Percentiles rank a stretch among this genome's conserved stretches.
Conservation (phyloP, 345 rosid genomes). For the Abelmoschus esculentus region DNA sequence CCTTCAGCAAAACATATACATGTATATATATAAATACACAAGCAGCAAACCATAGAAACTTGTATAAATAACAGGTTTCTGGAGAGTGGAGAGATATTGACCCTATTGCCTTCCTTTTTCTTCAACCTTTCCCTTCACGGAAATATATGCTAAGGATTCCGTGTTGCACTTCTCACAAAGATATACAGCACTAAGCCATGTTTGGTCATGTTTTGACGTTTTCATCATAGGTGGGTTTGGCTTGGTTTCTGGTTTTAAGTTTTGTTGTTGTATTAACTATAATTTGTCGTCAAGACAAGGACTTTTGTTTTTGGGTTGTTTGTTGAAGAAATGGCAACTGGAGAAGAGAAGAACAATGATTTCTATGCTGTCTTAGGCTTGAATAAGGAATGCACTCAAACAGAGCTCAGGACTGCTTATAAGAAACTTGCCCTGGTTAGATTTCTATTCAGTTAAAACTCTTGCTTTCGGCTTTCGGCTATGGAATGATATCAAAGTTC, state of each 20-base stretch:
- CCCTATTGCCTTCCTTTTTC: not conserved
- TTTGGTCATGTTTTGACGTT: not conserved
- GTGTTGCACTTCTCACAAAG: not conserved
- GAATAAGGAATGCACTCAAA: slow-evolving; percentile 61
- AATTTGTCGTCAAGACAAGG: slow-evolving; percentile 27
- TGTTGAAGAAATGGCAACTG: slow-evolving; percentile 30
- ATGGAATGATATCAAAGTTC: not conserved
- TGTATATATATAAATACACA: too few relatives aligned
- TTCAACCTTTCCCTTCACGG: not conserved
- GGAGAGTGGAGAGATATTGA: too few relatives aligned
- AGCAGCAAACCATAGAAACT: not conserved
- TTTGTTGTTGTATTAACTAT: not conserved
- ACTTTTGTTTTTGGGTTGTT: not conserved
- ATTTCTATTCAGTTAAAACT: not conserved
- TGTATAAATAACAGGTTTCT: slow-evolving; percentile 16
- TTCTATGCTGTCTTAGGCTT: slow-evolving; percentile 65
- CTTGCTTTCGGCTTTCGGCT: not conserved
- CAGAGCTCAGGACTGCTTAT: slow-evolving; percentile 77
- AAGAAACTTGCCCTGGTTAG: slow-evolving; percentile 87
- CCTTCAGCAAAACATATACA: too few relatives aligned
- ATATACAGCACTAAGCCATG: not conserved
- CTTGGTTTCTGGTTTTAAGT: not conserved
- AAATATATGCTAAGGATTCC: slow-evolving; percentile 13
- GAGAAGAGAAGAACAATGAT: slow-evolving; percentile 36
- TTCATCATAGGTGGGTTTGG: not conserved